phyloP scores from a whole-genome alignment of 2,329 filamentous ascomycete species.

The Neopestalotiopsis sp. region DNA sequence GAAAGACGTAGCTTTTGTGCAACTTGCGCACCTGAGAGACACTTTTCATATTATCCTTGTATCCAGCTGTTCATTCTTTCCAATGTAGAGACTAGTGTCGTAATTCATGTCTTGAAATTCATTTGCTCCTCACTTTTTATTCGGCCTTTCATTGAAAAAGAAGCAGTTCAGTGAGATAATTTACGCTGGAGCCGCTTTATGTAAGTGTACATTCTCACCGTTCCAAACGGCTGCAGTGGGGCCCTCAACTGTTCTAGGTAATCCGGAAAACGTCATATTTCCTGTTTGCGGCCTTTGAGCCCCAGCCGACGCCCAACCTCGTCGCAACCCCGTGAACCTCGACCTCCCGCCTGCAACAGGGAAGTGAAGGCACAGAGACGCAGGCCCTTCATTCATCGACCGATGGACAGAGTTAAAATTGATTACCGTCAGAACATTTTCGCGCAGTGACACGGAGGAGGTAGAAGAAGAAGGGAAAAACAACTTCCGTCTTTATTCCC shows the following conservation, averaged over 20 bases:
- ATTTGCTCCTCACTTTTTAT: not conserved
- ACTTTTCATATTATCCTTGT: not conserved
- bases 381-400: not conserved
- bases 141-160: no score
- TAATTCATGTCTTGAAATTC: not conserved
- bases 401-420: not conserved
- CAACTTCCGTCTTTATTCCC: not conserved
- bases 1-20: not conserved
- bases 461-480: no score
- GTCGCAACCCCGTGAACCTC: not conserved
- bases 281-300: slow-evolving; percentile 3
- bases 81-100: not conserved
- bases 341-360: not conserved
- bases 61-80: not conserved
- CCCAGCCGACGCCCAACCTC: not conserved
- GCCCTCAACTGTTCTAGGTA: not conserved
- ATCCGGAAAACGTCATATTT: not conserved
- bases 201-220: not conserved
- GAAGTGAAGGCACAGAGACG: not conserved
- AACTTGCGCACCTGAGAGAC: not conserved
- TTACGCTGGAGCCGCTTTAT: not conserved
- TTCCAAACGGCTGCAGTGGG: not conserved
- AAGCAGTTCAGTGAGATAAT: not conserved
- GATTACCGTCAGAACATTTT: no score
- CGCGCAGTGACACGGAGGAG: no score